Evolutionary conservation across 495 filamentous ascomycete genomes (phyloP).

Genomic region (Trichocladium uniseriatum): DNA sequence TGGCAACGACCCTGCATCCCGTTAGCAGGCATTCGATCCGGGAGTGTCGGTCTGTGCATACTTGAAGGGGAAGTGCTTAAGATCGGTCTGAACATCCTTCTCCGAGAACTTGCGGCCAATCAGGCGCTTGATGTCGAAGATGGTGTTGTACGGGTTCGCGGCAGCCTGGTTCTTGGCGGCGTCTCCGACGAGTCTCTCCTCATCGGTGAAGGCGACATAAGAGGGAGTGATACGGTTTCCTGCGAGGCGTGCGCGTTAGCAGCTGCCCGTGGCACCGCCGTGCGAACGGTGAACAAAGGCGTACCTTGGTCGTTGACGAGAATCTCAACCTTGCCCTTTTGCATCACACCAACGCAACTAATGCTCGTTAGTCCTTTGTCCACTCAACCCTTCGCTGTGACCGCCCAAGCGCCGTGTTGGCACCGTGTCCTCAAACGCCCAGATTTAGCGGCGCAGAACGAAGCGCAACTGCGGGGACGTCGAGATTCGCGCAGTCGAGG

Average conservation of each 20-base stretch:
- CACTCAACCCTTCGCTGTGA: background rate
- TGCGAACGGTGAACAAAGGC: background rate
- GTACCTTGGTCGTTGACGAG: slow-evolving; percentile 79
- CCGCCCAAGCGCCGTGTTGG: slow-evolving; percentile 1
- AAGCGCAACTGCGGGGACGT: background rate
- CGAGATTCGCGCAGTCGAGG: background rate
- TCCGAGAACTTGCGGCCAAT: slow-evolving; percentile 85
- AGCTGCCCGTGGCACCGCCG: background rate
- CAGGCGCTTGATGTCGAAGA: slow-evolving; percentile 92
- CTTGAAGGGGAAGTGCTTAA: slow-evolving; percentile 89
- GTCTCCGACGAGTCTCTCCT: slow-evolving; percentile 94
- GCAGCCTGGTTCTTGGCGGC: slow-evolving; percentile 99
- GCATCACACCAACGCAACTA: slow-evolving; percentile 89
- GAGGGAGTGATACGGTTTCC: slow-evolving; percentile 99
- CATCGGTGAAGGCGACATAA: slow-evolving; percentile 97
- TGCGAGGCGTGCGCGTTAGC: background rate
- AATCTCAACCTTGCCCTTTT: slow-evolving; percentile 96
- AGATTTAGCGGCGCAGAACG: background rate
- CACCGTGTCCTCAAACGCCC: slow-evolving; percentile 3
- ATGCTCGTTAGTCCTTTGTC: slow-evolving; percentile 15
- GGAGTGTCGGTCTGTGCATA: slow-evolving; percentile 2
- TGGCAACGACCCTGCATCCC: slow-evolving; percentile 48
- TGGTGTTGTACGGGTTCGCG: slow-evolving; percentile 76
- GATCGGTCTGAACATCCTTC: slow-evolving; percentile 73
- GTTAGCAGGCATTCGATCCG: background rate